Evolutionary conservation across 2,329 filamentous ascomycete genomes (phyloP).

Genomic region (Zelopaecilomyces penicillatus): DNA sequence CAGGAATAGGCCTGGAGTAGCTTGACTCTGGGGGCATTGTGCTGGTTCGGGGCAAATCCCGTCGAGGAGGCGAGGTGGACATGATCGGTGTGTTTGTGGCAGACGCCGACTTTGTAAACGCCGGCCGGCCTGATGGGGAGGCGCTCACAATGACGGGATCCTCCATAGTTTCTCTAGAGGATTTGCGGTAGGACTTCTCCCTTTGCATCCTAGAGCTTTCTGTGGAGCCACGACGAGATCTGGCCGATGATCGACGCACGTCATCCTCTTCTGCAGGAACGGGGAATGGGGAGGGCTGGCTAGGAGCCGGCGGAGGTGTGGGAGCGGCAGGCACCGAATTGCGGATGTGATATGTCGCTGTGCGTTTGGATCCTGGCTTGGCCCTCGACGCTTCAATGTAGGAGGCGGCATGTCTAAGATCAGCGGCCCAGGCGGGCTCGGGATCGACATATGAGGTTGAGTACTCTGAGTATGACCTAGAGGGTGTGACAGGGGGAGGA

Average conservation of each 20-base stretch:
- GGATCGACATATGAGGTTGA: slow-evolving; percentile 9
- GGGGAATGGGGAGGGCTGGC: slow-evolving; percentile 18
- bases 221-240: slow-evolving; percentile 25
- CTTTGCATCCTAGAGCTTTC: slow-evolving; percentile 15
- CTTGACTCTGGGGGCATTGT: slow-evolving; percentile 25
- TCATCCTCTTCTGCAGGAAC: slow-evolving; percentile 25
- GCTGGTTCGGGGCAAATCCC: slow-evolving; percentile 20
- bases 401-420: slow-evolving; percentile 14
- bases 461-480: slow-evolving; percentile 5
- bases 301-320: slow-evolving; percentile 25
- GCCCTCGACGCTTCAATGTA: slow-evolving; percentile 26
- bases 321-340: slow-evolving; percentile 23
- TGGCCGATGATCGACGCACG: slow-evolving; percentile 24
- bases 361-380: slow-evolving; percentile 15
- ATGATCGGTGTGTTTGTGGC: slow-evolving; percentile 17
- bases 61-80: slow-evolving; percentile 25
- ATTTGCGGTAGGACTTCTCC: slow-evolving; percentile 23
- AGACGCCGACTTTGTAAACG: slow-evolving; percentile 17
- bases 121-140: slow-evolving; percentile 23
- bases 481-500: slow-evolving; percentile 7
- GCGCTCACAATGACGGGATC: slow-evolving; percentile 20
- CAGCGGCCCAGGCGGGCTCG: slow-evolving; percentile 10
- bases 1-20: slow-evolving; percentile 21
- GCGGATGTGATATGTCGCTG: slow-evolving; percentile 15
- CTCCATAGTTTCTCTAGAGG: slow-evolving; percentile 24